Base-by-base conservation (phyloP, 1,284 basidiomycete species). In the Austroboletus novae-zelandiae region DNA sequence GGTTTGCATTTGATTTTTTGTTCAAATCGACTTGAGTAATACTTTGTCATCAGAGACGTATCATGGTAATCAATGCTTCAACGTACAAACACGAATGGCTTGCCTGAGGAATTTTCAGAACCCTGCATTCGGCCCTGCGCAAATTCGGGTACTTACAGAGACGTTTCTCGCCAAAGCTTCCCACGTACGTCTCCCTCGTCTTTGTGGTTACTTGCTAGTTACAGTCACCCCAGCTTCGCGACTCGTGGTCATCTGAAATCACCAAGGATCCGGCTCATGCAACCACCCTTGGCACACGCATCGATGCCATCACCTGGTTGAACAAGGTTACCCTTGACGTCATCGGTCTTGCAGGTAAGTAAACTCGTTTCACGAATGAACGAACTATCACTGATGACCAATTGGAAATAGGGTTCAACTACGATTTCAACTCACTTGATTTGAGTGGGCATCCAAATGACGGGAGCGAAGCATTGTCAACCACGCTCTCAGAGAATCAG, bases 331-430 rank as follows among this genome's bases (percentile, higher is more conserved):
- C 86, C 0, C 68, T 89, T 35, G 86, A 89, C 57, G 73, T 87
- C 23, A 88, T 90, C 48, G 85, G 85, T 9, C 68, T 80, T 13
- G 81, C 85, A 20, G 85, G 84, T 77, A 54, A 13, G 20, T 77
- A 54, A 13, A 5, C 51, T 18, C 8, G 3, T 14, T 27, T n/a
- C 13, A 18, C 11, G 27, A 30, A 14, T 9, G 29, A 34, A 45
- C 7, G 15, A 2, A 40, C 14, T 25, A 5, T 34, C 3, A 8
- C 30, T 46, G 7, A 57, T 11, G 8, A 25, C 14, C 3, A 23
- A 23, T 23, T 23, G 20, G 20, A 23, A 6, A 9, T 39, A 80
- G 79, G 84, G 0, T 90, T 90, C 63, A 77, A 80, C 37, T 39
- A 39, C 9, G 20, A 39, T 20, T 39, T 39, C 13, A 39, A 39